Evolutionary conservation across 306 rosid genomes (phyloP), one percentile per base, ranked within the genome.

Genomic region (Pyrus pyrifolia): DNA sequence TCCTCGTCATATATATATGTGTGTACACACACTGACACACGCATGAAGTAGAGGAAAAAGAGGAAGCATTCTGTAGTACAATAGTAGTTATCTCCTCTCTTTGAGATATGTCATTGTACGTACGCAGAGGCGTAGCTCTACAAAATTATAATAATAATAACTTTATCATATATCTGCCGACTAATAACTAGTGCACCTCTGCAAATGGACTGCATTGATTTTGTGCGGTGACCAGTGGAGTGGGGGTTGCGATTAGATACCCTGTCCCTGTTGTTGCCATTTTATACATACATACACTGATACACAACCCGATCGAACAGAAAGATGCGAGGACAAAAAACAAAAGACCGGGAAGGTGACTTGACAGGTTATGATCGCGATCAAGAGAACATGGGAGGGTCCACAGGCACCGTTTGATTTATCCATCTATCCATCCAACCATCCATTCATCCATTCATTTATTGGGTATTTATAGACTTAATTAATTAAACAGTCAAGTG

Each of bases 381-480:
- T 30, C 51, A 61, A 45, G 40, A 22, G 67, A 31, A 66, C 77
- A 52, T 40, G 30, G 63, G 66, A 78, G 84, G 89, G 87, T 76
- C 89, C 87, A 86, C 85, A 14, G 58, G 31, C 85, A 83, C 87
- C 89, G 85, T 76, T 78, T 76, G 82, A 78, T 84, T 59, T 11
- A 35, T 77, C 46, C 66, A 51, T 70, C 57, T 46, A 44, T 25
- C 78, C 59, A 65, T 55, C 74, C 27, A 76, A 30, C 76, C 75
- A 29, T 69, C 80, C 74, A 60, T 53, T 51, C 70, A 38, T 69
- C 80, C 74, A 60, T 68, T 65, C 77, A 79, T 79, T 79, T 62
- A 76, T 23, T 63, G 38, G 53, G 68, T 38, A 22, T 11, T 11
- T 23, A 18, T 7, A 35, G 51, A 63, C 22, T 65, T 40, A 62